Conservation (phyloP, 2,329 filamentous ascomycete species). For the Leptosphaerulina australis region DNA sequence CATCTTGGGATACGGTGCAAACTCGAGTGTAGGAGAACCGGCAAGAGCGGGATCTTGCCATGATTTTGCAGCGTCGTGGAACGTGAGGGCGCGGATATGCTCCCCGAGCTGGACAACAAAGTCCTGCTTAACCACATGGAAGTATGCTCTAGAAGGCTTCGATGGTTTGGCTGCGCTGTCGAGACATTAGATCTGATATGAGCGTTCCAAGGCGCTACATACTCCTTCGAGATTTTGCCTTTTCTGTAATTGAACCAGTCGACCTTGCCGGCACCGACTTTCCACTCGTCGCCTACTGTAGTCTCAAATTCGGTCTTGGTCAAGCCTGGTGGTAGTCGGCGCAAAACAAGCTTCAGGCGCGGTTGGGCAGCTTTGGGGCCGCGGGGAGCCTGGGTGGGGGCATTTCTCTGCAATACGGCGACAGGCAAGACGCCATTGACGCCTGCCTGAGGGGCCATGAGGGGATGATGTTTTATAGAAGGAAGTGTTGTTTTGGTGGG, state of each 20-base stretch:
- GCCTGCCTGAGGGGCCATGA: conserved; percentile 41
- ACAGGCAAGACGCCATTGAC: conserved; percentile 50
- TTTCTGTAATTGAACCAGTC: conserved; percentile 79
- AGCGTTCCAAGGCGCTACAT: conserved; percentile 42
- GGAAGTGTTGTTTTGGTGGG: background rate
- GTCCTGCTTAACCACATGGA: conserved; percentile 77
- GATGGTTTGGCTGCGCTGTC: conserved; percentile 73
- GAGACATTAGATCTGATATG: conserved; percentile 14
- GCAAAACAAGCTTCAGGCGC: conserved; percentile 82
- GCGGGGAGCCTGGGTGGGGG: conserved; percentile 37
- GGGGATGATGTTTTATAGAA: conserved; percentile 1
- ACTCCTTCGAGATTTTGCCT: conserved; percentile 86
- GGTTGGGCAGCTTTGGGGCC: conserved; percentile 56
- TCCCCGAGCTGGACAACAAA: conserved; percentile 72
- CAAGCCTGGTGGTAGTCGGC: conserved; percentile 84
- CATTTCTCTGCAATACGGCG: conserved; percentile 46
- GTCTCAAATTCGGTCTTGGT: conserved; percentile 77
- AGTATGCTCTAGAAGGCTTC: conserved; percentile 76
- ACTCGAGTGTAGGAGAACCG: conserved; percentile 80
- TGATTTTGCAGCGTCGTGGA: conserved; percentile 83
- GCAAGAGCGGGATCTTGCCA: conserved; percentile 73
- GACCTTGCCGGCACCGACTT: conserved; percentile 75
- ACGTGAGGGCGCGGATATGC: conserved; percentile 69
- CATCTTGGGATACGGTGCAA: conserved; percentile 81
- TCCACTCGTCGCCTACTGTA: conserved; percentile 81